These are phyloP conservation scores for Naematelia encephala DNA, from an alignment of 768 basidiomycete species.

Conservation along the genomic window DNA sequence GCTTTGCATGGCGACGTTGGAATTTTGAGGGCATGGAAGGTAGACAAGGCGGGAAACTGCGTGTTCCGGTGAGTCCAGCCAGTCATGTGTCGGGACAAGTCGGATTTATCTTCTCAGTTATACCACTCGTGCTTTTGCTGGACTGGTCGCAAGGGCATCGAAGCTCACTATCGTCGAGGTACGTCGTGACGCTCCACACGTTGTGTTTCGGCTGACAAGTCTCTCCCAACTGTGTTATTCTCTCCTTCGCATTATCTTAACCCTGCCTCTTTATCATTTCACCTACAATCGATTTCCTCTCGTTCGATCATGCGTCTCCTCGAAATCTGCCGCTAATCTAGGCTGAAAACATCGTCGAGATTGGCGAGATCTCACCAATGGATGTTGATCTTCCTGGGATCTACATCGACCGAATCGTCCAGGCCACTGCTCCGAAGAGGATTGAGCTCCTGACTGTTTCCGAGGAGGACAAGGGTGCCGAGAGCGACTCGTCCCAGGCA, in stretches of 20 bases:
- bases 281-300: neutral
- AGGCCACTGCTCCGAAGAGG: conserved; percentile 38
- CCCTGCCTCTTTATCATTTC: too few species aligned
- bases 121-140: conserved; percentile 43
- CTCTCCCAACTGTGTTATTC: too few species aligned
- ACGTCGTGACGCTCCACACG: neutral
- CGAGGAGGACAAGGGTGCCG: conserved; percentile 13
- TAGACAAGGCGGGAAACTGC: conserved; percentile 47
- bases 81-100: neutral
- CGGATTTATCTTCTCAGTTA: conserved; percentile 18
- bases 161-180: conserved; percentile 46
- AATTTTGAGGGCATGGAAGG: conserved; percentile 46
- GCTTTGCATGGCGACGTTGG: conserved; percentile 46
- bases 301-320: neutral
- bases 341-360: conserved; percentile 47
- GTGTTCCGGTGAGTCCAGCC: conserved; percentile 22
- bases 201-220: too few species aligned
- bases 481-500: conserved; percentile 1
- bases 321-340: too few species aligned
- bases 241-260: too few species aligned
- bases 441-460: conserved; percentile 41
- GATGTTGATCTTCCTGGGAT: conserved; percentile 46
- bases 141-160: conserved; percentile 36
- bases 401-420: conserved; percentile 46
- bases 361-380: conserved; percentile 42